Conservation (phyloP, 2,329 filamentous ascomycete species). For the Phymatotrichopsis omnivora region DNA sequence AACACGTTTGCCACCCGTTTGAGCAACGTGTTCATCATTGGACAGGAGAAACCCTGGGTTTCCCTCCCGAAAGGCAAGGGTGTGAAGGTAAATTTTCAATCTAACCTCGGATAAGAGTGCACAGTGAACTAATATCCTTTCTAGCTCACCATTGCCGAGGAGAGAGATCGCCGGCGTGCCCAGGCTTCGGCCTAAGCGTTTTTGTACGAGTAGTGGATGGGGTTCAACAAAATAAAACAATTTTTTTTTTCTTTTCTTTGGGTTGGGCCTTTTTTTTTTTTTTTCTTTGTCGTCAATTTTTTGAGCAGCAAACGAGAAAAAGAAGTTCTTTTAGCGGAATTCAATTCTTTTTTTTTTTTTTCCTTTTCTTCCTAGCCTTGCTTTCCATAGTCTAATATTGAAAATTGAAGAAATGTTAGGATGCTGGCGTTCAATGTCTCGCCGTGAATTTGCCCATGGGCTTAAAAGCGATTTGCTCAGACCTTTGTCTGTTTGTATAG, state of each 20-base stretch:
- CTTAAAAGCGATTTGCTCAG: too few species aligned
- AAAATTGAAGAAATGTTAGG: too few species aligned
- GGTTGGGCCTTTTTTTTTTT: not conserved
- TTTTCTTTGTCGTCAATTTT: too few species aligned
- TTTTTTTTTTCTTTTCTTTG: not conserved
- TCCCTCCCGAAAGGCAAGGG: slow-evolving; percentile 99
- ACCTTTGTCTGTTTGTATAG: too few species aligned
- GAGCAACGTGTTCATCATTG: slow-evolving; percentile 99
- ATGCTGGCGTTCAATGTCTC: too few species aligned
- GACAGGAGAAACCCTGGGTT: slow-evolving; percentile 97
- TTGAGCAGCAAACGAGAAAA: too few species aligned
- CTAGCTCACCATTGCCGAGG: slow-evolving; percentile 89
- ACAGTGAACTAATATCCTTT: slow-evolving; percentile 20
- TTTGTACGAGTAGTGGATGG: slow-evolving; percentile 2
- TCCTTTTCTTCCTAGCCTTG: too few species aligned
- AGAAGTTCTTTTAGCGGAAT: too few species aligned
- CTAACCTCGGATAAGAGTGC: not conserved
- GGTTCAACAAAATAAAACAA: slow-evolving; percentile 8
- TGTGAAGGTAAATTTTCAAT: slow-evolving; percentile 59
- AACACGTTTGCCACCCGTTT: slow-evolving; percentile 99
- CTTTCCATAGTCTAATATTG: too few species aligned
- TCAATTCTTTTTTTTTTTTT: too few species aligned
- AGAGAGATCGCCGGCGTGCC: slow-evolving; percentile 94
- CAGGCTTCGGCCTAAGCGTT: slow-evolving; percentile 21
- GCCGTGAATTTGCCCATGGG: too few species aligned